phyloP scores from a whole-genome alignment of 2,329 filamentous ascomycete genomes.

The Penicillium sp. region DNA sequence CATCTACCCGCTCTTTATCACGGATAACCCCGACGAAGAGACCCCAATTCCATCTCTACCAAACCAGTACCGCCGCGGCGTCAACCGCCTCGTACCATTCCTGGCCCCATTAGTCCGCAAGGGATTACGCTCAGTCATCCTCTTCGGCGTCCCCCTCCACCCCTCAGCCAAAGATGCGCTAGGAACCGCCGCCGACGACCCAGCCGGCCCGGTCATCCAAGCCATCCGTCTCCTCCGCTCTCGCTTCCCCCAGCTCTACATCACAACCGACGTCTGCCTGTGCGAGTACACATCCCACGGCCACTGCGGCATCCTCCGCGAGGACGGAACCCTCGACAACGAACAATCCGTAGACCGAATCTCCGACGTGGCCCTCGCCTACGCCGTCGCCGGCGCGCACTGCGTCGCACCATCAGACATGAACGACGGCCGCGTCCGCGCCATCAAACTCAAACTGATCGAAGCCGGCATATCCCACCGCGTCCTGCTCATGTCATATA shows the following conservation, averaged over 20 bases:
- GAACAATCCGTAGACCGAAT: slow-evolving; percentile 90
- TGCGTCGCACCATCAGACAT: slow-evolving; percentile 97
- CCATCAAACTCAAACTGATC: slow-evolving; percentile 97
- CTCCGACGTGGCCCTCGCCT: slow-evolving; percentile 95
- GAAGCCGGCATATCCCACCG: slow-evolving; percentile 91
- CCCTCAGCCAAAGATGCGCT: slow-evolving; percentile 84
- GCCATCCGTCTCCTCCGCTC: slow-evolving; percentile 81
- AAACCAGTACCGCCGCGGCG: slow-evolving; percentile 81
- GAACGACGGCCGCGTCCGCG: slow-evolving; percentile 96
- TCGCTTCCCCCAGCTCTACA: slow-evolving; percentile 86
- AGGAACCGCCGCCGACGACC: slow-evolving; percentile 90
- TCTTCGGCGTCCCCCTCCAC: slow-evolving; percentile 89
- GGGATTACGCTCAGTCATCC: slow-evolving; percentile 87
- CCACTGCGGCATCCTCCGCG: slow-evolving; percentile 92
- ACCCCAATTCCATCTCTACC: slow-evolving; percentile 86
- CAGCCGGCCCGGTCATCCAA: slow-evolving; percentile 85
- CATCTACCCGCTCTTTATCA: slow-evolving; percentile 96
- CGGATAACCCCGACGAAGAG: slow-evolving; percentile 91
- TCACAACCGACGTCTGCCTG: slow-evolving; percentile 89
- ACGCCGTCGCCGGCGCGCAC: slow-evolving; percentile 92
- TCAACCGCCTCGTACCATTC: slow-evolving; percentile 84
- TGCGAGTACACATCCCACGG: slow-evolving; percentile 99
- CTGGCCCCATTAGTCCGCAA: slow-evolving; percentile 85
- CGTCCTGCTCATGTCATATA: slow-evolving; percentile 94
- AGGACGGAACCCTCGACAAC: slow-evolving; percentile 93